phyloP scores from a whole-genome alignment of 257 asterid genomes.

The Primulina eburnea region DNA sequence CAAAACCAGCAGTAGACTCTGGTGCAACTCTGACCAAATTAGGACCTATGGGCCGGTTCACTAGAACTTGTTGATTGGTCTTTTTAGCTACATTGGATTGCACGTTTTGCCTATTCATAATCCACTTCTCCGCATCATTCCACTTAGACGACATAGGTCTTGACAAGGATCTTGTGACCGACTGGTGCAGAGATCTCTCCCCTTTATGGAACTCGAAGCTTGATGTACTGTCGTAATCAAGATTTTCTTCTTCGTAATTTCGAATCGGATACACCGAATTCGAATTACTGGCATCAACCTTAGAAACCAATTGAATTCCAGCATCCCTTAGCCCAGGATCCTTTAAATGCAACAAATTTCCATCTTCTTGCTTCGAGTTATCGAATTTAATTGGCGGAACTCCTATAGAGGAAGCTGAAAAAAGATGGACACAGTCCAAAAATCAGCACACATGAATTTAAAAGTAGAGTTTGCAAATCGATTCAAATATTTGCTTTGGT shows the following conservation, averaged over 20 bases:
- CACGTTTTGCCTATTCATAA: constrained; percentile 64
- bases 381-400: constrained; percentile 30
- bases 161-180: constrained; percentile 51
- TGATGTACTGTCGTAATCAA: constrained; percentile 13
- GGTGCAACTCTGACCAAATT: constrained; percentile 39
- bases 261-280: not conserved
- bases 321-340: constrained; percentile 16
- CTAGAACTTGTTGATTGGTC: constrained; percentile 44
- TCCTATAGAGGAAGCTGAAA: constrained; percentile 35
- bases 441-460: constrained; percentile 6
- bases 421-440: constrained; percentile 3
- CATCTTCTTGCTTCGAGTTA: constrained; percentile 30
- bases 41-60: constrained; percentile 25
- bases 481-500: not conserved
- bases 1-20: not conserved
- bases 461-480: not conserved
- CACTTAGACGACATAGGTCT: constrained; percentile 91
- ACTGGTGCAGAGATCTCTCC: constrained; percentile 70
- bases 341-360: constrained; percentile 28
- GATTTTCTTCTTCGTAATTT: constrained; percentile 5
- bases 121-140: constrained; percentile 99
- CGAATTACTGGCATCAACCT: not conserved
- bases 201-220: constrained; percentile 69
- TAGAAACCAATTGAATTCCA: constrained; percentile 8
- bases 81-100: constrained; percentile 56